Evolutionary conservation across 176 grass and related monocot species (phyloP), one percentile per base, ranked within the genome.

Genomic region (Ensete glaucum): DNA sequence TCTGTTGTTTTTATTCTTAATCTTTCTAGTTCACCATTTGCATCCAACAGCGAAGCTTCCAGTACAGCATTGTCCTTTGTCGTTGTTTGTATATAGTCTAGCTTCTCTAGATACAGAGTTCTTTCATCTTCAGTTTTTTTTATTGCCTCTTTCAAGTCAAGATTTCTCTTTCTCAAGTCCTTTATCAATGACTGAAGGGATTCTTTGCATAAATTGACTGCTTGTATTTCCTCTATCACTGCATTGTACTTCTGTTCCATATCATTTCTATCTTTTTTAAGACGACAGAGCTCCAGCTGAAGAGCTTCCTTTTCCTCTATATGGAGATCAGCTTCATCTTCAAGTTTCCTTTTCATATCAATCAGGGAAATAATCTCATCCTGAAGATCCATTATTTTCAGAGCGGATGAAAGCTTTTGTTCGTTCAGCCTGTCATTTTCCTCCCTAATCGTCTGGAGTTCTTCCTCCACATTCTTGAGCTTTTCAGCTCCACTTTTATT

Each of bases 341-440:
- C 71, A 34, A 99, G 86, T 78, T 65, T 81, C 60, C 73, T 29
- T 50, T 89, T 87, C 15, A 81, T 52, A 84, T 89, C 88, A 67
- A 91, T 91, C 64, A 99, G 82, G 52, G 79, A 87, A 81, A 94
- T 94, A 81, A 99, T 85, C 66, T 99, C 91, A 79, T 99, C 85
- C 76, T 99, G 95, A 59, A 99, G 76, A 67, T 69, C 77, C n/a
- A 91, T 85, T 82, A 99, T 99, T 48, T 73, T 78, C 3, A 82
- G 81, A 50, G 81, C 80, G 21, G 88, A 88, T 27, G 84, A 85
- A 52, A 89, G 84, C 22, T 91, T 94, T 78, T 94, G 84, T 59
- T 88, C 82, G 66, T 80, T 88, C 70, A 99, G 59, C 54, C 78
- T 91, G 49, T 52, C 68, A 82, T 94, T 94, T 82, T 91, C 88